phyloP scores from a whole-genome alignment of 768 basidiomycete species.

The Rhodotorula taiwanensis region DNA sequence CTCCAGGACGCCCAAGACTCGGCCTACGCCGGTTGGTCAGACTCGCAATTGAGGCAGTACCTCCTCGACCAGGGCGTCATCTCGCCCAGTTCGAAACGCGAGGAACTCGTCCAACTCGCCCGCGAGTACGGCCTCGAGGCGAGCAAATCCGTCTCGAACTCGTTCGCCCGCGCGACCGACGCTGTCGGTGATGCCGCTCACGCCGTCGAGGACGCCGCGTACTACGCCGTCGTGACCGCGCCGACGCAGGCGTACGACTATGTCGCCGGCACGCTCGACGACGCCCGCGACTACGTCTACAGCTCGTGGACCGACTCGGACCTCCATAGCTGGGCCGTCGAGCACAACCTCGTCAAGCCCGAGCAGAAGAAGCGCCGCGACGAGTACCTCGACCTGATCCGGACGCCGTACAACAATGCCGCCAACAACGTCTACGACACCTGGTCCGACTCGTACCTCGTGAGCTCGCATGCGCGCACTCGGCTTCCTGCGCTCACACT shows the following conservation, averaged over 20 bases:
- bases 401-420: conserved; percentile 58
- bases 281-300: conserved; percentile 77
- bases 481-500: too few relatives aligned
- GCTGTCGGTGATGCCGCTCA: conserved; percentile 42
- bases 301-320: conserved; percentile 61
- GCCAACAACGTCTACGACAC: conserved; percentile 66
- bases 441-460: conserved; percentile 81
- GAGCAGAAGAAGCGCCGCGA: conserved; percentile 55
- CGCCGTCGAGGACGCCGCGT: conserved; percentile 19
- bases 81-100: conserved; percentile 66
- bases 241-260: conserved; percentile 37
- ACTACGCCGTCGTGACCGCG: conserved; percentile 36
- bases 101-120: conserved; percentile 71
- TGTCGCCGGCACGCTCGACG: conserved; percentile 38
- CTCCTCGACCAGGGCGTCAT: conserved; percentile 81
- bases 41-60: conserved; percentile 70
- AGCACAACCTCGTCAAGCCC: conserved; percentile 64
- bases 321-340: conserved; percentile 64
- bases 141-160: conserved; percentile 41
- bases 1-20: conserved; percentile 49
- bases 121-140: conserved; percentile 52
- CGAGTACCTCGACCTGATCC: conserved; percentile 64
- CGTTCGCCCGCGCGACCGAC: conserved; percentile 39
- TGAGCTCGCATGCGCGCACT: too few relatives aligned
- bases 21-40: conserved; percentile 58